Conservation (phyloP, 495 filamentous ascomycete genomes). For the Aspergillus kassunensis region DNA sequence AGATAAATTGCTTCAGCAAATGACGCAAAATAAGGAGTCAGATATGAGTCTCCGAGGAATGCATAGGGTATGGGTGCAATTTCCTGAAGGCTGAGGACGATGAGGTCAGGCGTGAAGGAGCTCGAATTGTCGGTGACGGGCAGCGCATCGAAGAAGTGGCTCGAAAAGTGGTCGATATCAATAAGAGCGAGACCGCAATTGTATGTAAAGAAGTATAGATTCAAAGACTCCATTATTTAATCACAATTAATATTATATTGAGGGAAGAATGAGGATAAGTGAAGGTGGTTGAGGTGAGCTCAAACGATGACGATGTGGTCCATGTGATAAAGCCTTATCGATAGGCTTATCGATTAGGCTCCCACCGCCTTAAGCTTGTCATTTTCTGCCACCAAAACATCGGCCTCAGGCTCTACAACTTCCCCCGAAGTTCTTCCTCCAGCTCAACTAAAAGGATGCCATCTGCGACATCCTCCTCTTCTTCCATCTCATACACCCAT, state of each 20-base stretch:
- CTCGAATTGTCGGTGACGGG: conserved; percentile 36
- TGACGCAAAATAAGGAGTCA: conserved; percentile 69
- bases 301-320: background rate
- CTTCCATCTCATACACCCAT: conserved; percentile 56
- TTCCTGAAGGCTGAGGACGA: conserved; percentile 83
- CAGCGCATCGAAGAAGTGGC: conserved; percentile 69
- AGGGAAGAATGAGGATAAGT: background rate
- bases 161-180: conserved; percentile 59
- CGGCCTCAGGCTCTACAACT: conserved; percentile 16
- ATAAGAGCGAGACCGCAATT: conserved; percentile 76
- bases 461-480: conserved; percentile 58
- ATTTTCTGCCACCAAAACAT: background rate
- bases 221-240: conserved; percentile 43
- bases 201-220: conserved; percentile 77
- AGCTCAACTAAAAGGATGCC: conserved; percentile 53
- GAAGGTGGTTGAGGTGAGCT: background rate
- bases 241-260: background rate
- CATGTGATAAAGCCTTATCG: too few species aligned
- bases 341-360: conserved; percentile 10
- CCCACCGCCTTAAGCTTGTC: background rate
- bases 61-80: conserved; percentile 77
- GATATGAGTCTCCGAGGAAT: conserved; percentile 79
- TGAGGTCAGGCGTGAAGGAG: conserved; percentile 55
- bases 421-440: conserved; percentile 34
- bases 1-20: conserved; percentile 65